Base-by-base conservation (phyloP, 1,139 yeast species). In the Geotrichum armillariae region DNA sequence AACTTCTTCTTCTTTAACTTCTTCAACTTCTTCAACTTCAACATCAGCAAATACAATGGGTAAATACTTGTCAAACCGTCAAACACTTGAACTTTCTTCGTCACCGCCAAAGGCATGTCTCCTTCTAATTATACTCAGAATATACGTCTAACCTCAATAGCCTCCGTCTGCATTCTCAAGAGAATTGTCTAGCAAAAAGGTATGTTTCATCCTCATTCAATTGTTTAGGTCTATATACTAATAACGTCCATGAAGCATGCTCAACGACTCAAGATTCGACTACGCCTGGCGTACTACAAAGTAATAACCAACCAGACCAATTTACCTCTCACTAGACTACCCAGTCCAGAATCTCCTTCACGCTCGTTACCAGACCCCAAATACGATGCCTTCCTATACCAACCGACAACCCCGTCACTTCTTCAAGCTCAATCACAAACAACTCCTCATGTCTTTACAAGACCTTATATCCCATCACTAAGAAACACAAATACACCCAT, bases 231-330 rank as follows among this genome's bases (percentile, higher is more conserved):
- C 34, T 16, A 17, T 18, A n/a, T 20, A 23, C 29, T 44, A 36
- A 44, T 27, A 8, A 22, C 22, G n/a, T 9, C 8, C 7, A 16
- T 21, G 14, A 31, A 51, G 46, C 76, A 80, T 25, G 90, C 91
- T 12, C 74, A 84, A 46, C 78, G 80, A 62, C 74, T 88, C 61
- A 83, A 83, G 63, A 72, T 82, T 59, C 80, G 91, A 60, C 75
- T 89, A 35, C 85, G 83, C 62, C 70, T 88, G 59, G 97, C 97
- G 1, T 78, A 85, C 60, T 87, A 81, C 70, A 88, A 87, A 64
- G 78, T 86, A 52, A 78, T 70, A 50, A 80, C 84, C 2, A 74
- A 80, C 58, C 85, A 81, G 62, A 68, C 73, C 1, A 64, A 60
- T 22, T 63, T 68, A 3, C 68, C 76, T 4, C 52, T 74, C 40